Evolutionary conservation across 805 yeast species (phyloP), one percentile per base, ranked within the genome.

Genomic region (Cyberlindnera maclurae): DNA sequence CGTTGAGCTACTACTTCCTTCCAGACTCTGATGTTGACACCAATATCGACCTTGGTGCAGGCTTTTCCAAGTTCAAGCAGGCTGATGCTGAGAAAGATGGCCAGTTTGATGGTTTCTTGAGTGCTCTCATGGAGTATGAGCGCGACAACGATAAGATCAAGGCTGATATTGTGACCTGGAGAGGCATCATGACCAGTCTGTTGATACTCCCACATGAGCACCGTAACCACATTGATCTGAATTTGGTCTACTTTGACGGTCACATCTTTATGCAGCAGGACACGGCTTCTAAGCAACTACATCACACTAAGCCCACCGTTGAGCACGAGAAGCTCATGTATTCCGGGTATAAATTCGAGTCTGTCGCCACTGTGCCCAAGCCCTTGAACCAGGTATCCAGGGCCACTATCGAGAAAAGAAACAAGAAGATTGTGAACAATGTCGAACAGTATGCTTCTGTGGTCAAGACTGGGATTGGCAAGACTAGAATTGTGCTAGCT

Each of bases 301-400:
- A 55, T 40, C 29, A 52, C 56, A 17, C 52, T 39, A 38, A 39
- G 26, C 54, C 50, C 8, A 32, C 48, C 47, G 57, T 42, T 43
- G 51, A 50, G 13, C 58, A 59, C 10, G 63, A 71, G 40, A 56
- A 64, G 40, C 64, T 76, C 41, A 71, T 70, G 53, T 84, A 68
- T 50, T 67, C 80, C 17, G 93, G 96, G 0, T 87, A 84, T 62
- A 90, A 88, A 55, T 93, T 93, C 58, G 97, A 93, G 60, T 67
- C 77, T 3, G 49, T 87, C 16, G 75, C 88, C 0, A 86, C 96
- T 1, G 59, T 89, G 20, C 69, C 80, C 0, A 73, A 75, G 51
- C 95, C 96, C 3, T 77, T 95, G 81, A 71, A 80, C 1, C 70
- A 75, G 34, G 72, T 77, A 17, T 54, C 86, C 0, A 67, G 97